Conservation (phyloP, 176 grass and related monocot species). For the maize (Zea mays) region Zm-B73-REFERENCE-NAM-5.0 NC_050099.1:20369001-20369500, state of each 20-base stretch:
- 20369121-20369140: conserved; percentile 61
- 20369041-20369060: neutral
- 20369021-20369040: neutral
- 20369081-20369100: neutral
- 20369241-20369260: neutral
- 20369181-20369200: conserved; percentile 61
- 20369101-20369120: conserved; percentile 50
- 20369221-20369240: neutral
- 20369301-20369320: neutral
- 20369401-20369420: neutral
- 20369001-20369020: conserved; percentile 2
- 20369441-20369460: too few species aligned
- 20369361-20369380: neutral
- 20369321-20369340: conserved; percentile 8
- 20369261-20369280: conserved; percentile 11
- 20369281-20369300: neutral
- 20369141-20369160: conserved; percentile 60
- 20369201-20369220: conserved; percentile 14
- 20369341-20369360: conserved; percentile 22
- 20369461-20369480: too few species aligned
- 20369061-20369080: neutral
- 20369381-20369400: neutral
- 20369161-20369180: conserved; percentile 57
- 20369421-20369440: neutral
- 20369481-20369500: too few species aligned